phyloP scores from a whole-genome alignment of 345 rosid genomes.

The Moricandia arvensis region DNA sequence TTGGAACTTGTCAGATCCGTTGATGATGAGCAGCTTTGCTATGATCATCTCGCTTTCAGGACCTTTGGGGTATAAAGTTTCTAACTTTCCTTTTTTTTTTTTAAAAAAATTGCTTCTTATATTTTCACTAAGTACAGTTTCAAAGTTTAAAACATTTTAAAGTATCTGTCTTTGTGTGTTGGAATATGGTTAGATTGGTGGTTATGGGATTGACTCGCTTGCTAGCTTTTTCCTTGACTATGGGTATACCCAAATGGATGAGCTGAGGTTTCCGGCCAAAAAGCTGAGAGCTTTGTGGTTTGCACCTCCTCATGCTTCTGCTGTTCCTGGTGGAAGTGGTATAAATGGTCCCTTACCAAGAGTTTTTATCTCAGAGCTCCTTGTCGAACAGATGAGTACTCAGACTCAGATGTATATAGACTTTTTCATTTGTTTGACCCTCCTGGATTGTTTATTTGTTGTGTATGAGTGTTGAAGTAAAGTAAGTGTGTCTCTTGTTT shows the following conservation, averaged over 20 bases:
- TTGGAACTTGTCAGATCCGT: conserved; percentile 62
- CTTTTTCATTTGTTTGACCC: neutral
- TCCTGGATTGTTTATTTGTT: neutral
- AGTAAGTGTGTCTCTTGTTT: conserved; percentile 18
- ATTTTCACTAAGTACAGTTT: too few species aligned
- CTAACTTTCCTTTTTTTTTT: neutral
- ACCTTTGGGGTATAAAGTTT: conserved; percentile 70
- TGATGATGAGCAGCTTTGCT: conserved; percentile 57
- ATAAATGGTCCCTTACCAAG: conserved; percentile 80
- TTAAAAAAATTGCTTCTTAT: neutral
- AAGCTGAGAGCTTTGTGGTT: conserved; percentile 91
- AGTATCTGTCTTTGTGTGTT: neutral
- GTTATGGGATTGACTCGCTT: conserved; percentile 80
- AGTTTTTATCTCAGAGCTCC: conserved; percentile 89
- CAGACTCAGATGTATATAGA: conserved; percentile 57
- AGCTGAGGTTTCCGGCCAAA: conserved; percentile 87
- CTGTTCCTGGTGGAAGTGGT: conserved; percentile 50
- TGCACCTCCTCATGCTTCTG: conserved; percentile 64
- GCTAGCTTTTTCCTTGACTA: conserved; percentile 75
- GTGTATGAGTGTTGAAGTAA: conserved; percentile 1
- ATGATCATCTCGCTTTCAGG: conserved; percentile 92
- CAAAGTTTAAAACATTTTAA: neutral
- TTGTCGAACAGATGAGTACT: conserved; percentile 72
- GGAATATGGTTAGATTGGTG: conserved; percentile 47
- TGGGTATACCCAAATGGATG: conserved; percentile 73